Conservation (phyloP, 2,329 filamentous ascomycete species). For the Dactylellina parvicollis region DNA sequence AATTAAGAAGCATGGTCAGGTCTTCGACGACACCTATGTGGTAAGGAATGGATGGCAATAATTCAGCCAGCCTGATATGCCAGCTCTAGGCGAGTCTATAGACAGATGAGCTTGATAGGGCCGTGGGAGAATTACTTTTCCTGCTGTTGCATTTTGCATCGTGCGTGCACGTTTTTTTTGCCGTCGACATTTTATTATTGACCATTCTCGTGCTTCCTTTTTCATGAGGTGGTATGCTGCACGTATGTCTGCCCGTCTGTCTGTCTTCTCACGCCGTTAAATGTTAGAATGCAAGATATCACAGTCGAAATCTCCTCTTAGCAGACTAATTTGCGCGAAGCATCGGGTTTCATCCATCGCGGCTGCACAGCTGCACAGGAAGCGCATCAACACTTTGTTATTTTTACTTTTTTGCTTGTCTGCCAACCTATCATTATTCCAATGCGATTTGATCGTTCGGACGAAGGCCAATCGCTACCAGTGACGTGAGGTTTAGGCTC, state of each 20-base stretch:
- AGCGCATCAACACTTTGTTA: conserved; percentile 16
- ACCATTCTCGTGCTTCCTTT: conserved; percentile 41
- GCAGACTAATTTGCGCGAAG: conserved; percentile 53
- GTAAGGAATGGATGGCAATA: conserved; percentile 24
- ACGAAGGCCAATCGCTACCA: conserved; percentile 29
- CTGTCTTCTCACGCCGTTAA: conserved; percentile 42
- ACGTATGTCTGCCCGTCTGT: conserved; percentile 18
- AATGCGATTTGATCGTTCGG: conserved; percentile 25
- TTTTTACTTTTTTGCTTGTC: neutral
- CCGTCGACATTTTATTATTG: conserved; percentile 39
- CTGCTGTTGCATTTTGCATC: conserved; percentile 52
- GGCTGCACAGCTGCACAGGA: conserved; percentile 1
- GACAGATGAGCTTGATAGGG: conserved; percentile 8
- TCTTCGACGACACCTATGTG: conserved; percentile 1
- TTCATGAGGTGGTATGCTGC: conserved; percentile 40
- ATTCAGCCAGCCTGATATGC: conserved; percentile 25
- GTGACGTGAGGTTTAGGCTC: conserved; percentile 33
- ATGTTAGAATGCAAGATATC: conserved; percentile 54
- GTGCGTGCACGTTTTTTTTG: conserved; percentile 15
- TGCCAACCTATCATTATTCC: conserved; percentile 21
- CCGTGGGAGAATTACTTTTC: conserved; percentile 23
- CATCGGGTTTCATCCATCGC: conserved; percentile 48
- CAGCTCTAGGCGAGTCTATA: conserved; percentile 18
- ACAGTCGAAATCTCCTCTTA: conserved; percentile 52
- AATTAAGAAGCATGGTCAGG: conserved; percentile 33